Conservation (phyloP, 495 filamentous ascomycete genomes). For the Daldinia grandis region DNA sequence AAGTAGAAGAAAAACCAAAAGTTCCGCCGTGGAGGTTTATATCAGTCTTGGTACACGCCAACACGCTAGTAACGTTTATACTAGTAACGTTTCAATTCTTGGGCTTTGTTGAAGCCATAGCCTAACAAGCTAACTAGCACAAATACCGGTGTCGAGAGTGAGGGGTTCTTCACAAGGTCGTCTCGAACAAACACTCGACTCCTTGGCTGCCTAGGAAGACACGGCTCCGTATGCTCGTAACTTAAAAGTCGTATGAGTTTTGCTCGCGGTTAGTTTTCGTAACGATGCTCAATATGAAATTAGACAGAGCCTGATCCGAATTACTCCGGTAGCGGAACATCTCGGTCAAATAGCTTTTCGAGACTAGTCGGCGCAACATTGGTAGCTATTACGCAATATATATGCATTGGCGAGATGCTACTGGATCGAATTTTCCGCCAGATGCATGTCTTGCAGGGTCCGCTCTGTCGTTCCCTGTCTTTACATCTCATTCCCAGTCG, state of each 20-base stretch:
- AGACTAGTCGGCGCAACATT: constrained; percentile 9
- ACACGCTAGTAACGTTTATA: background rate
- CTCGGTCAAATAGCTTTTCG: constrained; percentile 13
- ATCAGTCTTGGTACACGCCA: background rate
- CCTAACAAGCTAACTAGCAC: background rate
- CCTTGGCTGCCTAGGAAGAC: background rate
- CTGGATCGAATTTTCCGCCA: constrained; percentile 19
- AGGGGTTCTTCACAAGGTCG: background rate
- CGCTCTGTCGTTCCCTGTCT: constrained; percentile 10
- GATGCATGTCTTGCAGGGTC: constrained; percentile 39
- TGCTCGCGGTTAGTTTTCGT: background rate
- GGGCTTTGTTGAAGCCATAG: background rate
- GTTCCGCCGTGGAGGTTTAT: background rate
- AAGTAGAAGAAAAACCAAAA: background rate
- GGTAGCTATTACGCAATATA: constrained; percentile 37
- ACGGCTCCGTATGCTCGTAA: background rate
- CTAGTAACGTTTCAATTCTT: background rate
- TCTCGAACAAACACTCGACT: background rate
- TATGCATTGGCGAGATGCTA: constrained; percentile 21
- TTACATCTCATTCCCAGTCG: background rate
- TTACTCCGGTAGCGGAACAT: constrained; percentile 34
- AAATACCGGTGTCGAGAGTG: background rate
- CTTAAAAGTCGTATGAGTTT: background rate
- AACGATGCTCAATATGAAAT: constrained; percentile 1
- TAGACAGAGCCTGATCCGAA: constrained; percentile 1